These are phyloP conservation scores for Beauveria caledonica DNA, from an alignment of 2,329 filamentous ascomycete genomes.

Conservation along the genomic window DNA sequence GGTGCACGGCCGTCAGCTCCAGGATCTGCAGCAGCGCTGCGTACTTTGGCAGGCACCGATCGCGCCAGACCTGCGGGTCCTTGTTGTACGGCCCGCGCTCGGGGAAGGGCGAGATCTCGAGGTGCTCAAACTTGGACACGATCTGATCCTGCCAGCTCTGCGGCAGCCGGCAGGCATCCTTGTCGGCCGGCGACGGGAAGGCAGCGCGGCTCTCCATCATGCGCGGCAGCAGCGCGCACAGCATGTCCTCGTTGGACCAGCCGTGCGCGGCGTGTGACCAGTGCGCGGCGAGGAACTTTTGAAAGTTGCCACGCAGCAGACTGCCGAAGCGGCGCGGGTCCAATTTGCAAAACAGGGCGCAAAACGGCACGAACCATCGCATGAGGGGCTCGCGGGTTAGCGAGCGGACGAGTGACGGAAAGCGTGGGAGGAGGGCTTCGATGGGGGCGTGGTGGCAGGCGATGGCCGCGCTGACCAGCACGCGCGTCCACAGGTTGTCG, in stretches of 20 bases:
- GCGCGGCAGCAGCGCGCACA: constrained; percentile 60
- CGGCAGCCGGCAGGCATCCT: constrained; percentile 48
- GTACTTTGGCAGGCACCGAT: constrained; percentile 58
- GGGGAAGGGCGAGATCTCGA: constrained; percentile 57
- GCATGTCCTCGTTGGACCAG: constrained; percentile 51
- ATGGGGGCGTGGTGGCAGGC: constrained; percentile 70
- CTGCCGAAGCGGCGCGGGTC: constrained; percentile 66
- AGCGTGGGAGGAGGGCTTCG: constrained; percentile 64
- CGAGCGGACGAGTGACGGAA: constrained; percentile 55
- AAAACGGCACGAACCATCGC: constrained; percentile 75
- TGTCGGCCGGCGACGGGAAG: constrained; percentile 44
- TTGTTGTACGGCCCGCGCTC: constrained; percentile 55
- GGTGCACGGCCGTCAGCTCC: constrained; percentile 53
- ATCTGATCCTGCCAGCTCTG: constrained; percentile 69
- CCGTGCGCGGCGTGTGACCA: constrained; percentile 57
- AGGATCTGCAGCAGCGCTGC: constrained; percentile 58
- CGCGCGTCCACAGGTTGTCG: constrained; percentile 45
- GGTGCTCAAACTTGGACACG: constrained; percentile 56
- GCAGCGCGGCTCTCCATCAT: constrained; percentile 51
- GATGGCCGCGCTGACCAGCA: constrained; percentile 54
- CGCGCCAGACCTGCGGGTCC: constrained; percentile 53
- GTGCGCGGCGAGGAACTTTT: constrained; percentile 69
- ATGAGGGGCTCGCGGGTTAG: constrained; percentile 59
- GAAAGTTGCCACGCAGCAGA: constrained; percentile 72
- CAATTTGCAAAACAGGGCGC: constrained; percentile 68